Base-by-base conservation (phyloP, 345 rosid species). In the Eutrema yunnanense region DNA sequence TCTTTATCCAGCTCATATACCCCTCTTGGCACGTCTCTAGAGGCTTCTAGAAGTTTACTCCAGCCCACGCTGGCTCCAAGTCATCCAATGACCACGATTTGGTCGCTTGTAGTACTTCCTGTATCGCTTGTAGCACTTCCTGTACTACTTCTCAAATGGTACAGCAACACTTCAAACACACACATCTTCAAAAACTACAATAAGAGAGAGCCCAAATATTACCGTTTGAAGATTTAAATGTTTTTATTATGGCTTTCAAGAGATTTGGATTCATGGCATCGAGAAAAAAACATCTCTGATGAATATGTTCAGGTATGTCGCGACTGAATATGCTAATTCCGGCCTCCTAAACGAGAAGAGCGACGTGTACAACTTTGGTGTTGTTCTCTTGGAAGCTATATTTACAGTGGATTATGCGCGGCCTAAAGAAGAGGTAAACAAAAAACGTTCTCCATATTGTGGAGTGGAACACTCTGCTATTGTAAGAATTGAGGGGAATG, bases 261-360 rank as follows among this genome's bases (percentile, higher is more conserved):
- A 4, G 9, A 10, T 70, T 33, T 69, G 51, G 4, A 38, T 33
- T 47, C 13, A 54, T 22, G 50, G 38, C 44, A 12, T 44, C 41
- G 3, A 50, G 41, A 44, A 50, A 9, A n/a, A 4, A 43, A 11
- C 11, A 22, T 32, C 2, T 56, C 27, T 56, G 51, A 73, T 60
- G 60, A 53, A 22, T 22, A 74, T 61, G 9, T 79, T 48, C 81
- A 90, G 97, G 41, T 93, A 90, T 67, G 98, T 94, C 36, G 98
- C 98, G 16, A 97, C 98, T 8, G 96, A 94, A 80, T 94, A 94
- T 54, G 97, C 98, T 57, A 91, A 94, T 59, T 89, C 98, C 5
- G 97, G 98, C 49, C 85, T 88, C 77, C 69, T 94, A 56, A 91
- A 94, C 19, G 98, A 91, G 87, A 94, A 87, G 84, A 94, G 98